A percentile compares a stretch with the other conserved stretches of the same genome.
These are phyloP conservation scores for Tripidium arundinaceum DNA, from an alignment of 202 grass and related monocot species.

Conservation along the genomic window DNA sequence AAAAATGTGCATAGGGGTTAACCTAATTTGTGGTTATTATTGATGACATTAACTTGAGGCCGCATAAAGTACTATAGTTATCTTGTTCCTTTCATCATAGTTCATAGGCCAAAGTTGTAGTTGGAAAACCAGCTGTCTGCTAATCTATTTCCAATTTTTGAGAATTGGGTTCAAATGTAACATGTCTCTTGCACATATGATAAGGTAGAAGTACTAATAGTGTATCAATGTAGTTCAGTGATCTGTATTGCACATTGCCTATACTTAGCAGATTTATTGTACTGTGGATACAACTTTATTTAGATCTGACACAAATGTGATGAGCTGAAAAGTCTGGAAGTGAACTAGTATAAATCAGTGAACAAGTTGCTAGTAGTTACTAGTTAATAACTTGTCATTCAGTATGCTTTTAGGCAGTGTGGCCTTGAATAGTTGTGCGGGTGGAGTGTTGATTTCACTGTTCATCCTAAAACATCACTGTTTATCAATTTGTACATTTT, in stretches of 20 bases:
- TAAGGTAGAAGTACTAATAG: neutral
- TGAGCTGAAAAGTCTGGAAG: neutral
- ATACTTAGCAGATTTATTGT: neutral
- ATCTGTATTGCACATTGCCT: neutral
- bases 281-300: neutral
- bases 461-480: neutral
- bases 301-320: neutral
- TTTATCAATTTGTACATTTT: neutral
- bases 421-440: neutral
- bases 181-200: neutral
- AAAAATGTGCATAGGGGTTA: neutral
- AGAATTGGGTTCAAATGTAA: slow-evolving; percentile 4
- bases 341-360: neutral
- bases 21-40: neutral
- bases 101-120: neutral
- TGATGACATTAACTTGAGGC: neutral
- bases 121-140: slow-evolving; percentile 8
- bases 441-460: neutral
- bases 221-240: neutral
- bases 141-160: neutral
- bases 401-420: slow-evolving; percentile 3
- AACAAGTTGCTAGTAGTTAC: neutral
- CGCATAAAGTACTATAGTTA: neutral
- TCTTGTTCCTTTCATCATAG: neutral
- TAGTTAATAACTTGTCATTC: neutral